These are phyloP conservation scores for Cutaneotrichosporon sp. DNA, from an alignment of 1,284 basidiomycete species.

Conservation along the genomic window DNA sequence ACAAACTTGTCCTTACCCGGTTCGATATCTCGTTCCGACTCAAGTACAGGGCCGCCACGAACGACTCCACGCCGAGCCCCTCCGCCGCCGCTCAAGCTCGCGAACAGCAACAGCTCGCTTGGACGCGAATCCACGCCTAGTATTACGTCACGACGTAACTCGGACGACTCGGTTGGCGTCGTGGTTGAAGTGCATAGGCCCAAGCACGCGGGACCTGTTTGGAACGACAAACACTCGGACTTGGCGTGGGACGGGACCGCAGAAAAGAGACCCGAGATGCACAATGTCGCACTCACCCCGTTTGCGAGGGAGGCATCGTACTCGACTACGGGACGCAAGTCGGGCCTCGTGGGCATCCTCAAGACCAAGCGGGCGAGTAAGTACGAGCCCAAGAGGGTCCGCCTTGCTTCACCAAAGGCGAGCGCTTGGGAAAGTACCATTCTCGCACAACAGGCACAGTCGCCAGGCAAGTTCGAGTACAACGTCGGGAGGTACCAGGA, in stretches of 20 bases:
- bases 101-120: slow-evolving; percentile 5
- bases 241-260: not conserved
- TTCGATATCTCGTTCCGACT: not conserved
- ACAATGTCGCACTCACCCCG: slow-evolving; percentile 44
- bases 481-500: not conserved
- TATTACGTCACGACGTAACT: not conserved
- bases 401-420: not conserved
- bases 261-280: slow-evolving; percentile 26
- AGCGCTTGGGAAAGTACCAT: not conserved
- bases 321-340: not conserved
- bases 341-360: not conserved
- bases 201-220: slow-evolving; percentile 11
- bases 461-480: not conserved
- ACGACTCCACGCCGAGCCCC: not conserved
- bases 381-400: not conserved
- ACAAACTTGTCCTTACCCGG: not conserved
- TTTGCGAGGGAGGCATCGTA: not conserved
- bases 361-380: not conserved
- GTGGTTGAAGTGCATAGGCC: not conserved
- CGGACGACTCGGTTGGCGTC: not conserved
- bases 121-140: slow-evolving; percentile 8
- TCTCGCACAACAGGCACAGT: not conserved
- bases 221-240: not conserved
- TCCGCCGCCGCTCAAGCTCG: slow-evolving; percentile 3
- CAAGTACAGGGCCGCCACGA: not conserved